Evolutionary conservation across 2,329 filamentous ascomycete genomes (phyloP), one percentile per base, ranked within the genome.

Genomic region (Lecanicillium sp.): DNA sequence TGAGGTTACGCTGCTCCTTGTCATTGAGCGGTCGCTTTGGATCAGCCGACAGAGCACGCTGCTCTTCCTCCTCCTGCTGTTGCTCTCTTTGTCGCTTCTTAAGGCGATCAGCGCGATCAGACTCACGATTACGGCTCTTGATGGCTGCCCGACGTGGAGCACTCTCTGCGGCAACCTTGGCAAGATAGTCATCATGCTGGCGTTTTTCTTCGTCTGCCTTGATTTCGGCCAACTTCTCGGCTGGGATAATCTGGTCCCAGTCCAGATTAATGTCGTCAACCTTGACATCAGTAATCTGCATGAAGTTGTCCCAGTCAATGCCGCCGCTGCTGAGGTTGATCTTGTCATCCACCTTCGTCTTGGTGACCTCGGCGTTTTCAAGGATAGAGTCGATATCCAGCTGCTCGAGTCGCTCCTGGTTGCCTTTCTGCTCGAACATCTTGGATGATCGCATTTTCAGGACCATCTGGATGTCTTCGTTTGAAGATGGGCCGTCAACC

Each of bases 221-320:
- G 67, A 97, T 86, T 51, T 83, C 84, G 14, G 90, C 90, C 15
- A 98, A 78, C 59, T 95, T 84, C 7, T 95, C 90, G 51, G 90
- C 90, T 1, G 93, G 94, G 57, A 98, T 97, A 58, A 98, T 98
- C 56, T 97, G 87, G 59, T 98, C 93, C 93, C 93, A 98, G 56
- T 94, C 90, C 21, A 97, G 82, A 55, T 73, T 70, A 41, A 81
- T 71, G 43, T 82, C 78, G 51, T 97, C 87, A 20, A 97, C 87
- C 68, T 97, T 97, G 66, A 97, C 91, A 65, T 98, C 93, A 1
- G 93, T 96, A 60, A 95, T 95, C 62, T 97, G 90, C 71, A 98
- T 83, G 66, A 97, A 98, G 53, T 95, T 95, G 62, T 96, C 91
- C 70, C 93, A 82, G 56, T 82, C 78, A 41, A 82, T 82, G 48